Conservation (phyloP, 192 early-diverging fungal species). For the Gamsiella multidivaricata region DNA sequence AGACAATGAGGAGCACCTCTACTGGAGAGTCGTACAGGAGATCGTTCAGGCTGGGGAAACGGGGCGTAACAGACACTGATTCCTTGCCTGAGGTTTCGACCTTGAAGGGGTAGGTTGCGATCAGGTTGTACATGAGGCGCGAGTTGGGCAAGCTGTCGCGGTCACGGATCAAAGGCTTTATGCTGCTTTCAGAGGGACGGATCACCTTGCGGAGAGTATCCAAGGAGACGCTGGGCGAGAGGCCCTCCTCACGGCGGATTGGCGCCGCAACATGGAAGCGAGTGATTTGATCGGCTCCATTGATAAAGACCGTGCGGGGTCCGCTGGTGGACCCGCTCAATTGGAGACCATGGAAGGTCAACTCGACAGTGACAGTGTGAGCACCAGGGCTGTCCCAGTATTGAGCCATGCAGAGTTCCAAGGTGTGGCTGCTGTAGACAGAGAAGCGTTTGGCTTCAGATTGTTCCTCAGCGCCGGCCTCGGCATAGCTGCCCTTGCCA, state of each 20-base stretch:
- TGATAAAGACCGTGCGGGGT: slow-evolving; percentile 50
- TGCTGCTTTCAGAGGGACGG: slow-evolving; percentile 70
- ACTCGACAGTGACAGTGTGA: slow-evolving; percentile 72
- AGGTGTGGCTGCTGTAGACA: slow-evolving; percentile 74
- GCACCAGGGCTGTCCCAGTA: slow-evolving; percentile 87
- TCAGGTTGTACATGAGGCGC: slow-evolving; percentile 74
- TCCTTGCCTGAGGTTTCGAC: slow-evolving; percentile 64
- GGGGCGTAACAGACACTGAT: slow-evolving; percentile 63
- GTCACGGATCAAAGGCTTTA: slow-evolving; percentile 72
- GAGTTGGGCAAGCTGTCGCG: slow-evolving; percentile 83
- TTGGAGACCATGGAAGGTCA: slow-evolving; percentile 86
- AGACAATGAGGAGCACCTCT: slow-evolving; percentile 78
- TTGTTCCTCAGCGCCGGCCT: slow-evolving; percentile 68
- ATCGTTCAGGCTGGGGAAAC: slow-evolving; percentile 69
- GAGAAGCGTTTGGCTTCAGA: slow-evolving; percentile 63
- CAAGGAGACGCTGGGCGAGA: slow-evolving; percentile 64
- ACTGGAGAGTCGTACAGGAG: slow-evolving; percentile 85
- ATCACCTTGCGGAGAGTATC: slow-evolving; percentile 73
- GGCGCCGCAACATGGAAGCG: slow-evolving; percentile 78
- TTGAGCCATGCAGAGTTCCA: slow-evolving; percentile 87
- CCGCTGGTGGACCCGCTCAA: slow-evolving; percentile 58
- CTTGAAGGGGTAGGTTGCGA: slow-evolving; percentile 80
- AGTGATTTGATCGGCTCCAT: slow-evolving; percentile 62
- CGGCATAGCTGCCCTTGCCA: slow-evolving; percentile 69
- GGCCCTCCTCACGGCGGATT: slow-evolving; percentile 77